A percentile compares a stretch with the other conserved stretches of the same genome.
Evolutionary conservation across 352 stramenopile genomes (phyloP).

Genomic region (Aphanomyces euteiches): DNA sequence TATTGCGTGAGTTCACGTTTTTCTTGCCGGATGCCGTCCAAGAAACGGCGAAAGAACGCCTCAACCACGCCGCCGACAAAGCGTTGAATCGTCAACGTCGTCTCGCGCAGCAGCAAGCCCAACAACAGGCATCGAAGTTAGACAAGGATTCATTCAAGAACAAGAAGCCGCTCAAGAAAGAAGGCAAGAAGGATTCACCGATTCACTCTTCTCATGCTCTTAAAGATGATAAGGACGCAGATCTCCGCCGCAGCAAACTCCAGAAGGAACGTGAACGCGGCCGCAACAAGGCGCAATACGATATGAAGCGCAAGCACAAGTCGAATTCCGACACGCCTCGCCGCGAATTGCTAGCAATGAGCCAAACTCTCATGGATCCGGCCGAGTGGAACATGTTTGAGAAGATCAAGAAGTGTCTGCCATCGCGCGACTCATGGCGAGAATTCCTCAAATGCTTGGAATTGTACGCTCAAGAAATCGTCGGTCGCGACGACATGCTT

Average conservation of each 20-base stretch:
- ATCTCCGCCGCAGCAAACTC: conserved; percentile 38
- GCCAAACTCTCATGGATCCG: conserved; percentile 76
- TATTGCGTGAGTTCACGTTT: conserved; percentile 99
- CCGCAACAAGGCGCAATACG: conserved; percentile 68
- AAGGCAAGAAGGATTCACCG: conserved; percentile 16
- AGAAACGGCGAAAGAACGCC: conserved; percentile 93
- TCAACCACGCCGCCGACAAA: conserved; percentile 94
- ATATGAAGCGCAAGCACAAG: conserved; percentile 65
- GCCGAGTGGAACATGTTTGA: conserved; percentile 92
- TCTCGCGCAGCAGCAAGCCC: conserved; percentile 47
- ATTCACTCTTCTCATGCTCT: background rate
- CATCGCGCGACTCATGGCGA: conserved; percentile 90
- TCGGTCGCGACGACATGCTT: conserved; percentile 87
- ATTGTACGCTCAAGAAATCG: conserved; percentile 96
- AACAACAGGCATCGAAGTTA: conserved; percentile 33
- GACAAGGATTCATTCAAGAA: conserved; percentile 9
- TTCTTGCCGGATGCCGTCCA: conserved; percentile 99
- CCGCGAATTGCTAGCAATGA: conserved; percentile 64
- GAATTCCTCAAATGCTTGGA: conserved; percentile 99
- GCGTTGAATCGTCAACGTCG: conserved; percentile 86
- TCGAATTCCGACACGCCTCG: conserved; percentile 66
- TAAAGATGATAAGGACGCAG: conserved; percentile 49
- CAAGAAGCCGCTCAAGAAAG: background rate
- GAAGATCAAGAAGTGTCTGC: conserved; percentile 90
- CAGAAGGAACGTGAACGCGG: conserved; percentile 79